Base-by-base conservation (phyloP, 2,329 filamentous ascomycete species). In the Fusarium globosum region DNA sequence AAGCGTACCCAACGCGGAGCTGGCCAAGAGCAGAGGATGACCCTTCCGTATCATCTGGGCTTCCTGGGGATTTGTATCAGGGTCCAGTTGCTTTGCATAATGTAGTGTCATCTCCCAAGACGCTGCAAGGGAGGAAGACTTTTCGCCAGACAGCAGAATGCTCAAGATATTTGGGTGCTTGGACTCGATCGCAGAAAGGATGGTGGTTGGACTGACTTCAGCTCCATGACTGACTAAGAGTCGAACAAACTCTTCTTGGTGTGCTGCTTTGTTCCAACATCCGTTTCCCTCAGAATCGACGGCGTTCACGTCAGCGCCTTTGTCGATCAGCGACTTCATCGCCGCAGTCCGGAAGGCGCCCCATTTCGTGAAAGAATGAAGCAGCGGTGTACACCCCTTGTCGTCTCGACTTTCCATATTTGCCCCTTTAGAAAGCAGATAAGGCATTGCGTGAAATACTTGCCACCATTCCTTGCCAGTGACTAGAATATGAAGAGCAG, bases 381-480 rank as follows among this genome's bases (percentile, higher is more conserved):
- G 61, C 14, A 76, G 58, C 18, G 74, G 66, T 13, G 74, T 73
- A 4, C 38, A 7, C 18, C 61, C 69, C 6, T 39, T 4, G 3
- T 13, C 8, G 20, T 75, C 35, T 20, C 53, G 56, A 41, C 41
- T 49, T 41, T 76, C 61, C 28, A 73, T 36, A 21, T 69, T 36
- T 8, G 69, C 74, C 4, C 74, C 74, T 26, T 64, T 63, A 21
- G 69, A 76, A 18, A 75, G 35, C 30, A 76, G n/a, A 20, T 76
- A 75, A 30, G 62, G 69, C 15, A 76, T 62, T n/a, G 53, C 74
- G 21, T 61, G 62, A 35, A 72, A 58, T 12, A 53, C 55, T 38
- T 76, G 67, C 74, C 74, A 76, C 72, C 69, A 75, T 15, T 48
- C 33, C 11, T 14, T 28, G 5, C 64, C 55, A 13, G 5, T 10